Evolutionary conservation across 2,329 filamentous ascomycete species (phyloP).

Genomic region (Claviceps citrina): DNA sequence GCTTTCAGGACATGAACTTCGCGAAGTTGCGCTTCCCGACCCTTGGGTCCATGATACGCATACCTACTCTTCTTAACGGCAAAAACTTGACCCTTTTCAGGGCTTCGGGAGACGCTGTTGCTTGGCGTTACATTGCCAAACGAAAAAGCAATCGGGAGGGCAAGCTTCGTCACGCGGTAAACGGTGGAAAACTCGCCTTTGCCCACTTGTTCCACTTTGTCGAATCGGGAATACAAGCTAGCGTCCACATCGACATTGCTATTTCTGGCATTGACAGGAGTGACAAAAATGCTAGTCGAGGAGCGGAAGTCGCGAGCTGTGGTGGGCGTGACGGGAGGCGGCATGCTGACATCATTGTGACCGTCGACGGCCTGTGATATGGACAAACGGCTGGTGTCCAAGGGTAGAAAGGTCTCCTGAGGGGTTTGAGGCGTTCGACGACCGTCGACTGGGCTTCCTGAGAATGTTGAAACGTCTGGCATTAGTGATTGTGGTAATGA

Average conservation of each 20-base stretch:
- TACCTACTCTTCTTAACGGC: constrained; percentile 89
- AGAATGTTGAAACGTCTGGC: too few species aligned
- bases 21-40: constrained; percentile 68
- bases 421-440: constrained; percentile 62
- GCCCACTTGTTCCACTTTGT: constrained; percentile 64
- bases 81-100: constrained; percentile 49
- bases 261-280: constrained; percentile 54
- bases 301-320: constrained; percentile 35
- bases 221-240: constrained; percentile 59
- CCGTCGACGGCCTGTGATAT: constrained; percentile 48
- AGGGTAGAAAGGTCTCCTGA: constrained; percentile 54
- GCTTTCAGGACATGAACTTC: constrained; percentile 68
- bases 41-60: constrained; percentile 59
- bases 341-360: constrained; percentile 21
- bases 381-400: constrained; percentile 68
- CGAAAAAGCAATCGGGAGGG: constrained; percentile 19
- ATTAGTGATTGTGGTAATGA: constrained; percentile 11
- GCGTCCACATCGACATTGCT: constrained; percentile 57
- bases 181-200: constrained; percentile 89
- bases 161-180: constrained; percentile 51
- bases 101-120: constrained; percentile 32
- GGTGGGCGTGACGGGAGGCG: constrained; percentile 67
- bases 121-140: constrained; percentile 32
- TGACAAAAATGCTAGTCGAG: constrained; percentile 42
- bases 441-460: constrained; percentile 47